Base-by-base conservation (phyloP, 2,329 filamentous ascomycete species). In the Ascochyta lentis region DNA sequence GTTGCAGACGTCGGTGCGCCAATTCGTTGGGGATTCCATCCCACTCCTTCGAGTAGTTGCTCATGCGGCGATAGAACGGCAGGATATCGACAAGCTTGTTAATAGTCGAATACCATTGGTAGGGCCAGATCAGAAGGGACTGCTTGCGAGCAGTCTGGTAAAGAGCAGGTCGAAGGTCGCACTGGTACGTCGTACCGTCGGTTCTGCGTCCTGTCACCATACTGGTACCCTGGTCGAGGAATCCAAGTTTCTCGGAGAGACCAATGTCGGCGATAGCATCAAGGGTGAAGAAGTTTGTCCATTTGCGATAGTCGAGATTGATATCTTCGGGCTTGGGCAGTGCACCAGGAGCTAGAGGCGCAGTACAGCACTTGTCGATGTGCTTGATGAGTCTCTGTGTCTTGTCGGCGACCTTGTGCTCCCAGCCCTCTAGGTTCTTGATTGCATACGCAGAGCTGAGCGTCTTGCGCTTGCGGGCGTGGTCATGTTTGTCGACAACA, bases 231-330 rank as follows among this genome's bases (percentile, higher is more conserved):
- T 71, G 66, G 40, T 84, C 82, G 2, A 85, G 75, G 57, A 84
- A 81, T 0, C 81, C 79, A 1, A 85, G 76, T n/a, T 74, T 76
- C 48, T 83, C 78, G 0, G 76, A 79, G 0, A 85, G 72, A 1
- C 82, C 83, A 65, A 86, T 85, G 49, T 85, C 81, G 15, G 80
- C 81, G 46, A 85, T 84, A 2, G 81, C 83, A 53, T 86, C 83
- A 13, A 85, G 73, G 0, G 81, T 82, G 66, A 85, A 85, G 72
- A 82, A 83, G 67, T 84, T 85, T 23, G 78, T 76, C 79, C 79
- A 85, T 6, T 74, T 72, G 4, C 82, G 78, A 50, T 80, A 81
- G 61, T 85, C 80, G 16, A 85, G 72, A 0, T 73, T 81, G 16
- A 82, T 50, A 43, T 83, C 80, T 26, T 71, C 64, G 1, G 73